Conservation (phyloP, 2,329 filamentous ascomycete genomes). For the Exophiala sp. region DNA sequence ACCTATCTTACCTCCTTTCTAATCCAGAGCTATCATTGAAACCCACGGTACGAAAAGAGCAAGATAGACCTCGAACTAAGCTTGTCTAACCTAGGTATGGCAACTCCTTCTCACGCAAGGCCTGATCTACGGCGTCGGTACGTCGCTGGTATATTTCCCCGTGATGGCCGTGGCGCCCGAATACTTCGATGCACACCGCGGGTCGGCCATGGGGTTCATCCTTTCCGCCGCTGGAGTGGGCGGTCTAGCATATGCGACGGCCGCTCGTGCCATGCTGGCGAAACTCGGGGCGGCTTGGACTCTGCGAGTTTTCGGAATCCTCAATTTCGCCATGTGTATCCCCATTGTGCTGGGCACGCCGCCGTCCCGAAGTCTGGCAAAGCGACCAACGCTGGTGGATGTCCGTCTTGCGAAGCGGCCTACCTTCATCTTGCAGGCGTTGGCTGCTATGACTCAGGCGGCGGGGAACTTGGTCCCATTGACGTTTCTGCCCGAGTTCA, state of each 20-base stretch:
- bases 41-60: no score
- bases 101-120: slow-evolving; percentile 57
- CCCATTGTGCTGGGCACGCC: slow-evolving; percentile 31
- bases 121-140: slow-evolving; percentile 56
- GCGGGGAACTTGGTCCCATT: slow-evolving; percentile 38
- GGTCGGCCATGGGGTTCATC: slow-evolving; percentile 56
- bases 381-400: slow-evolving; percentile 33
- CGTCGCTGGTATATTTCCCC: slow-evolving; percentile 57
- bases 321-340: slow-evolving; percentile 31
- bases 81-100: slow-evolving; percentile 47
- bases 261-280: slow-evolving; percentile 31
- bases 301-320: slow-evolving; percentile 29
- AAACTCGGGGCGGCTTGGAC: slow-evolving; percentile 37
- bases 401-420: slow-evolving; percentile 33
- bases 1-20: neutral
- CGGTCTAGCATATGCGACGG: slow-evolving; percentile 49
- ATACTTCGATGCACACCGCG: slow-evolving; percentile 55
- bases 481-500: slow-evolving; percentile 38
- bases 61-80: neutral
- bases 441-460: slow-evolving; percentile 35
- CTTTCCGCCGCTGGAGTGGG: slow-evolving; percentile 55
- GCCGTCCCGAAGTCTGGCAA: slow-evolving; percentile 23
- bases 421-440: slow-evolving; percentile 37
- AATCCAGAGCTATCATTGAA: neutral
- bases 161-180: slow-evolving; percentile 53